Conservation (phyloP, 306 rosid species). For the Prunus fruticosa region DNA sequence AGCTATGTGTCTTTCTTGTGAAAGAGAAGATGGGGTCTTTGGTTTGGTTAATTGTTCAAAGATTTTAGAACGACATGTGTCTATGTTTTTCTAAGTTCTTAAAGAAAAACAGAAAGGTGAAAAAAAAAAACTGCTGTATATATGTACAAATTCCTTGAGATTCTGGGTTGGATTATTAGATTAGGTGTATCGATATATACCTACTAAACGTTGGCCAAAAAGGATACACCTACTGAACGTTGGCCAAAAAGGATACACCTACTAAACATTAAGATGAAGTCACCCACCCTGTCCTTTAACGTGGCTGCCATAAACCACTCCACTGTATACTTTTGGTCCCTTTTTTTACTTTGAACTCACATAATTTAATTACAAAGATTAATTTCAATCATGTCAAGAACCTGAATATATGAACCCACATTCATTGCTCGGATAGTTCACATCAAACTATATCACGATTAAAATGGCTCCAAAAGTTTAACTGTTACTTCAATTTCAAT, state of each 20-base stretch:
- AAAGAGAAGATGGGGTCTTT: background rate
- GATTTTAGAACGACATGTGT: background rate
- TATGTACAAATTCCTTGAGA: background rate
- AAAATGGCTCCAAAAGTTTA: background rate
- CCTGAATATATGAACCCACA: background rate
- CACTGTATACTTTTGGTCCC: background rate
- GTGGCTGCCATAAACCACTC: slow-evolving; percentile 30
- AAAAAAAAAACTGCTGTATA: too few relatives aligned
- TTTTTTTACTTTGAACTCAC: background rate
- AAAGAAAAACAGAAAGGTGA: too few relatives aligned
- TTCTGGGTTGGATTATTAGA: slow-evolving; percentile 6
- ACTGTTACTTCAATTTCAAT: background rate
- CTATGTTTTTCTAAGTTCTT: background rate
- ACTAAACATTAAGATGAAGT: background rate
- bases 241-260: background rate
- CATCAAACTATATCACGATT: background rate
- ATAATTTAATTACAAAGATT: background rate
- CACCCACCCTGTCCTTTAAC: slow-evolving; percentile 9
- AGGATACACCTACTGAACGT: background rate
- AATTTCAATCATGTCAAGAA: background rate
- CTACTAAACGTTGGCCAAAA: background rate
- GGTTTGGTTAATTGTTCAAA: background rate
- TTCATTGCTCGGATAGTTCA: background rate
- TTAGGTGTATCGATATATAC: background rate
- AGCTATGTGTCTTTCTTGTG: background rate